Conservation (phyloP, 2,329 filamentous ascomycete species). For the Incumbomyces lentus region DNA sequence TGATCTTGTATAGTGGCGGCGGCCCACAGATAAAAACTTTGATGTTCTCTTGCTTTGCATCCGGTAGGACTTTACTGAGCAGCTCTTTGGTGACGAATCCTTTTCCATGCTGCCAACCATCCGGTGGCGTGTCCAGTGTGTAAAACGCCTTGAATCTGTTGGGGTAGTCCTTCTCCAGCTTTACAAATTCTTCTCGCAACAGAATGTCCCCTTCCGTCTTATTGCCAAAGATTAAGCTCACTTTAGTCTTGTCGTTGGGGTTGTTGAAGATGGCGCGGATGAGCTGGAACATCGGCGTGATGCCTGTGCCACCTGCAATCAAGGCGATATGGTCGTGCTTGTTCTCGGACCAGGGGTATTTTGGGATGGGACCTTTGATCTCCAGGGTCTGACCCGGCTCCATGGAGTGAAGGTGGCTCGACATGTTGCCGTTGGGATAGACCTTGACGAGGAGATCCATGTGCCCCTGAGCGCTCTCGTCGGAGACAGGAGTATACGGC, state of each 20-base stretch:
- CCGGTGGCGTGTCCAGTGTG: slow-evolving; percentile 72
- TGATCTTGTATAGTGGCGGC: slow-evolving; percentile 83
- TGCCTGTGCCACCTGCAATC: slow-evolving; percentile 88
- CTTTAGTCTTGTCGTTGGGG: slow-evolving; percentile 92
- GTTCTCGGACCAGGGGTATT: slow-evolving; percentile 82
- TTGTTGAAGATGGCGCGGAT: slow-evolving; percentile 87
- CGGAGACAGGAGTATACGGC: slow-evolving; percentile 85
- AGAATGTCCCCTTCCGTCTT: slow-evolving; percentile 82
- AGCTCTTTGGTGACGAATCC: slow-evolving; percentile 84
- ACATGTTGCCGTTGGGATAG: slow-evolving; percentile 88
- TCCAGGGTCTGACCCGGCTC: slow-evolving; percentile 70
- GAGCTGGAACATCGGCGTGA: slow-evolving; percentile 97
- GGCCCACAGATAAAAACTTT: slow-evolving; percentile 97
- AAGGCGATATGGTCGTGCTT: slow-evolving; percentile 69
- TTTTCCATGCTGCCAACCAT: slow-evolving; percentile 64
- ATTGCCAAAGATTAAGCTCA: slow-evolving; percentile 91
- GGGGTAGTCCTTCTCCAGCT: slow-evolving; percentile 90
- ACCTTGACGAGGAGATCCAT: slow-evolving; percentile 85
- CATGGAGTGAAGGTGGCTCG: slow-evolving; percentile 75
- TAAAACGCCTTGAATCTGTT: slow-evolving; percentile 95
- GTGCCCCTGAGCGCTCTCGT: slow-evolving; percentile 67
- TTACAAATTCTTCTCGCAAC: slow-evolving; percentile 70
- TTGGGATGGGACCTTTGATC: slow-evolving; percentile 91
- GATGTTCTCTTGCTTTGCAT: slow-evolving; percentile 82
- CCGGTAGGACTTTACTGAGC: slow-evolving; percentile 86